These are phyloP conservation scores for Hypsizygus ulmarius DNA, from an alignment of 1,284 basidiomycete species.

Conservation along the genomic window DNA sequence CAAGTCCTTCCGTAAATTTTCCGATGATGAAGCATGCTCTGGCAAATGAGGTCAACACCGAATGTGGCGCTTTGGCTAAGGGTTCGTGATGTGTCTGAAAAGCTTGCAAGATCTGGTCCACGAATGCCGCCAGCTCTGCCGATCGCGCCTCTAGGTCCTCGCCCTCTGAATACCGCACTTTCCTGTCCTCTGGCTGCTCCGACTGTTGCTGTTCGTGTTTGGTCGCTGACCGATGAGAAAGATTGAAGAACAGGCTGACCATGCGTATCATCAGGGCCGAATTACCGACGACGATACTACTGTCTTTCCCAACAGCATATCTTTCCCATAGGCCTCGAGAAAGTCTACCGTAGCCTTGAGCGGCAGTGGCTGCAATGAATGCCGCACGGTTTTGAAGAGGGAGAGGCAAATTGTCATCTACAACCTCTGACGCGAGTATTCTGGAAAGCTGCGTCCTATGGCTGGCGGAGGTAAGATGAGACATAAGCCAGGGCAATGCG, in stretches of 20 bases:
- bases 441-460: constrained; percentile 35
- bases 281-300: constrained; percentile 42
- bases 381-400: constrained; percentile 41
- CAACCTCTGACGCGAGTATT: constrained; percentile 46
- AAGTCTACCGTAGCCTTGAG: constrained; percentile 42
- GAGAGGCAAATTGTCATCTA: constrained; percentile 38
- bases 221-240: constrained; percentile 21
- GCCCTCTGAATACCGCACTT: not conserved
- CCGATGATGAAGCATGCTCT: constrained; percentile 60
- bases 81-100: constrained; percentile 45
- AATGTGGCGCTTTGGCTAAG: constrained; percentile 46
- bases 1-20: constrained; percentile 44
- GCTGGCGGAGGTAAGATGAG: constrained; percentile 36
- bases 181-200: not conserved
- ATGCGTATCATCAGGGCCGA: constrained; percentile 51
- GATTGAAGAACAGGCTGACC: constrained; percentile 49
- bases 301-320: constrained; percentile 44
- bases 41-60: constrained; percentile 56
- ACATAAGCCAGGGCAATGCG: constrained; percentile 50
- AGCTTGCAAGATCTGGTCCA: constrained; percentile 42
- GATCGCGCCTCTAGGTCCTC: not conserved
- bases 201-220: not conserved
- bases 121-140: constrained; percentile 25
- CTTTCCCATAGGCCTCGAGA: constrained; percentile 57
- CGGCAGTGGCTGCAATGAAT: constrained; percentile 47